Conservation (phyloP, 805 yeast species). For the Kodamaea hsintzibuensis region DNA sequence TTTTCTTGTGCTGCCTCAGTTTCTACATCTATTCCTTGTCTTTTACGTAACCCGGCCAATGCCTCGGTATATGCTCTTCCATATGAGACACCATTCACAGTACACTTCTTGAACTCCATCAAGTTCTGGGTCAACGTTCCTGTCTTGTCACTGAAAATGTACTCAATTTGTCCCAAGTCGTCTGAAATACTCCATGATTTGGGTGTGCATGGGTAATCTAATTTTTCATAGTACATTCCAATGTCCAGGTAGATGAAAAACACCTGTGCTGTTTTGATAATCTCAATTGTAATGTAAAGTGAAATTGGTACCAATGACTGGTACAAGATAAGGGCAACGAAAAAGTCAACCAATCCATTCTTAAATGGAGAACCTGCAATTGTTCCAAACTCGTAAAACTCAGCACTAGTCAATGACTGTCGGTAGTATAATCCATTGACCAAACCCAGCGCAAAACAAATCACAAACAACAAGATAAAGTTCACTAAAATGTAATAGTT, state of each 20-base stretch:
- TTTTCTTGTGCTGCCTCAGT: slow-evolving; percentile 46
- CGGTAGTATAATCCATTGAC: slow-evolving; percentile 67
- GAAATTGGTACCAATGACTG: slow-evolving; percentile 82
- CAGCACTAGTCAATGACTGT: slow-evolving; percentile 43
- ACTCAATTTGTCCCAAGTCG: slow-evolving; percentile 82
- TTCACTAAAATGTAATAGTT: slow-evolving; percentile 67
- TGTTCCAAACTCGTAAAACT: slow-evolving; percentile 62
- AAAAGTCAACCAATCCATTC: slow-evolving; percentile 67
- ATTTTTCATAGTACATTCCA: slow-evolving; percentile 64
- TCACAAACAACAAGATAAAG: slow-evolving; percentile 57
- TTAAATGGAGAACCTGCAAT: slow-evolving; percentile 59
- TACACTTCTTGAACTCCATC: slow-evolving; percentile 80
- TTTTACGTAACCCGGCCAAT: slow-evolving; percentile 65
- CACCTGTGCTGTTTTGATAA: slow-evolving; percentile 75
- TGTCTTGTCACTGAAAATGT: slow-evolving; percentile 79
- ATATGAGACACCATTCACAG: slow-evolving; percentile 64
- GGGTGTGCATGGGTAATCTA: slow-evolving; percentile 78
- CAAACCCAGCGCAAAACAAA: slow-evolving; percentile 70
- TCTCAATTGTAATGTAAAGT: slow-evolving; percentile 74
- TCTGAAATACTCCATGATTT: slow-evolving; percentile 83
- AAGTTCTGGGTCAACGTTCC: slow-evolving; percentile 83
- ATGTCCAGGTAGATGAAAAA: slow-evolving; percentile 71
- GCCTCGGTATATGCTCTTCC: slow-evolving; percentile 82
- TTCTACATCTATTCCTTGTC: slow-evolving; percentile 62
- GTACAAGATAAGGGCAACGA: slow-evolving; percentile 70